Conservation (phyloP, 306 rosid species). For the Cyamopsis tetragonoloba region DNA sequence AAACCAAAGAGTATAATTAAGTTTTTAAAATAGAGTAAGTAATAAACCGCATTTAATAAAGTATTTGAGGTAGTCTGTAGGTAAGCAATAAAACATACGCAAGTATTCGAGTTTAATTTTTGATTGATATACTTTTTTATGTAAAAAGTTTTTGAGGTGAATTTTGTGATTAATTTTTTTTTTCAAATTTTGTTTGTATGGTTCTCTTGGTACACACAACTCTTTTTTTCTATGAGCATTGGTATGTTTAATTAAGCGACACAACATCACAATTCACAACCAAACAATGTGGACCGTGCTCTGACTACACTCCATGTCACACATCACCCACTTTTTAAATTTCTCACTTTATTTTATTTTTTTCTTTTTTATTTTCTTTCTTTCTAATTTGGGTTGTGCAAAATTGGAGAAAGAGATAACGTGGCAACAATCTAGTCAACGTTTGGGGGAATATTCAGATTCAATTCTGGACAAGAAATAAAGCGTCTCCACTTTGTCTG, state of each 20-base stretch:
- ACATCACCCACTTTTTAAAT: conserved; percentile 4
- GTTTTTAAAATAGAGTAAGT: too few relatives aligned
- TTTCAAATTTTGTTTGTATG: too few relatives aligned
- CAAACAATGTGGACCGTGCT: conserved; percentile 12
- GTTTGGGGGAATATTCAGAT: conserved; percentile 38
- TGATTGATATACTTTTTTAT: too few relatives aligned
- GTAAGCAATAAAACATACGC: too few relatives aligned
- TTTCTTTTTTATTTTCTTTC: neutral
- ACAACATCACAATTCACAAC: neutral
- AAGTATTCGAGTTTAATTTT: too few relatives aligned
- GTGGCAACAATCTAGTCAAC: conserved; percentile 32
- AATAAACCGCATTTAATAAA: too few relatives aligned
- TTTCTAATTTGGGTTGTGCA: neutral
- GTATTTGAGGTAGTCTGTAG: too few relatives aligned
- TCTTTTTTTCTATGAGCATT: too few relatives aligned
- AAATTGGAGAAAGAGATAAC: conserved; percentile 6
- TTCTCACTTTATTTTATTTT: neutral
- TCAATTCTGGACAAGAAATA: conserved; percentile 31
- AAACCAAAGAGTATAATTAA: too few relatives aligned
- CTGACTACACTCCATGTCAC: conserved; percentile 1
- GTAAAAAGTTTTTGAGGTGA: too few relatives aligned
- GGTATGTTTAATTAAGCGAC: neutral
- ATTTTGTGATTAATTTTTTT: too few relatives aligned
- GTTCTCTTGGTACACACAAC: too few relatives aligned
- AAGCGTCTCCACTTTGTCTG: conserved; percentile 44